A percentile compares a stretch with the other conserved stretches of the same genome.
Evolutionary conservation across 179 eudicot species (phyloP).

Genomic region (Dionaea muscipula): DNA sequence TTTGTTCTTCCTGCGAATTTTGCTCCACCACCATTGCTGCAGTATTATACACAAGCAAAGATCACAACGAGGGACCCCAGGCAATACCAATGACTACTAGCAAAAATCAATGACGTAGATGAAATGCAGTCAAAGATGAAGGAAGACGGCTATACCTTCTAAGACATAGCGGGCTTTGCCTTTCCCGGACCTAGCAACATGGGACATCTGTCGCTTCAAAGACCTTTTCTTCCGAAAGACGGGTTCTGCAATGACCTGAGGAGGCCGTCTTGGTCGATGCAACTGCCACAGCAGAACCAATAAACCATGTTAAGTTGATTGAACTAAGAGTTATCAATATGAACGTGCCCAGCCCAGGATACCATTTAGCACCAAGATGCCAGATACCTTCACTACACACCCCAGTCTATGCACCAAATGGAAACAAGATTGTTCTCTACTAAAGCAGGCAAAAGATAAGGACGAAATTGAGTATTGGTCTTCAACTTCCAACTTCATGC

Average conservation of each 20-base stretch:
- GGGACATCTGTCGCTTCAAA: slow-evolving; percentile 28
- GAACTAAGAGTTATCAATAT: too few species aligned
- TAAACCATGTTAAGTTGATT: neutral
- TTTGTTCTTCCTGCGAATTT: slow-evolving; percentile 30
- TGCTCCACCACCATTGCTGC: slow-evolving; percentile 45
- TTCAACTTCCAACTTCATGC: neutral
- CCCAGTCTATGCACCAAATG: too few species aligned
- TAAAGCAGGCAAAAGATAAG: too few species aligned
- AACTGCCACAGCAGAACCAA: slow-evolving; percentile 27
- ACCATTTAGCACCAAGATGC: neutral
- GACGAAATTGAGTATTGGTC: neutral
- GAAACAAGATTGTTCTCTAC: too few species aligned
- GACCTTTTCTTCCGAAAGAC: slow-evolving; percentile 75
- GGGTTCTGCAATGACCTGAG: slow-evolving; percentile 32
- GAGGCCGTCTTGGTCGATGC: slow-evolving; percentile 34
- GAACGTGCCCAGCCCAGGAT: too few species aligned
- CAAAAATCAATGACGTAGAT: neutral
- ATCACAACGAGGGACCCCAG: neutral
- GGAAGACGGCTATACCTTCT: slow-evolving; percentile 32
- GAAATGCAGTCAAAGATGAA: neutral
- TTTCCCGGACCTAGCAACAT: slow-evolving; percentile 24
- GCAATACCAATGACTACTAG: neutral
- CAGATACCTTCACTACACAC: too few species aligned
- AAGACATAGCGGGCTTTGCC: slow-evolving; percentile 48
- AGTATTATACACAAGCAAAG: slow-evolving; percentile 18